Base-by-base conservation (phyloP, 257 asterid genomes). In the Nicotiana otophora region DNA sequence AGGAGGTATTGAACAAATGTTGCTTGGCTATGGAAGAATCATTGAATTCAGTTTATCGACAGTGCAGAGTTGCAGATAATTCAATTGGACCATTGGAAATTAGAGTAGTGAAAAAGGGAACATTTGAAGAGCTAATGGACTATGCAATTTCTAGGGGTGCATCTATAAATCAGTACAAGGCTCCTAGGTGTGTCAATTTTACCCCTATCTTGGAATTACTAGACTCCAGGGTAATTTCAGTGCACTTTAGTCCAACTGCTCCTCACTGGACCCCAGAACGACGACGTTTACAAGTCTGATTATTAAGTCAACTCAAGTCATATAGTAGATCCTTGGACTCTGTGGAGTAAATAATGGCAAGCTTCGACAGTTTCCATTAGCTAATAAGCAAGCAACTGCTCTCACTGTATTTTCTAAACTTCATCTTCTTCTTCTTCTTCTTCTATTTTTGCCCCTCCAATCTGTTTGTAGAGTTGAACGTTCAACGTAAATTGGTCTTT, bases 51-150 rank as follows among this genome's bases (percentile, higher is more conserved):
- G 97, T 93, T 17, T 94, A 94, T 81, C 66, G 95, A 57, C 97
- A 93, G 87, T 84, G 97, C 82, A 89, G 98, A 26, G 98, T 90
- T 20, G 90, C 93, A 55, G 97, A 94, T 64, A 91, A 92, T 57
- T 94, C 97, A 5, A 89, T 94, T 4, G 97, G 97, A 19, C 93
- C 98, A 51, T 90, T 94, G 0, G 98, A 94, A 79, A 94, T 93
- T n/a, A 83, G 94, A 89, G 91, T 93, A 1, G 98, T 94, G 78
- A 88, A 85, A 60, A 85, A 34, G 7, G 97, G 97, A 1, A 93
- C 97, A 1, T 94, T 92, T 81, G 98, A 94, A 84, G 97, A 94
- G 85, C 64, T 94, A 6, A 93, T 94, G 98, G 97, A 94, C 36
- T 90, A 90, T 10, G 97, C 97, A 0, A 94, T 94, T 70, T 88